A percentile compares a stretch with the other conserved stretches of the same genome.
Evolutionary conservation across 148 eudicot species (phyloP).

Genomic region (Vaccinium darrowii): DNA sequence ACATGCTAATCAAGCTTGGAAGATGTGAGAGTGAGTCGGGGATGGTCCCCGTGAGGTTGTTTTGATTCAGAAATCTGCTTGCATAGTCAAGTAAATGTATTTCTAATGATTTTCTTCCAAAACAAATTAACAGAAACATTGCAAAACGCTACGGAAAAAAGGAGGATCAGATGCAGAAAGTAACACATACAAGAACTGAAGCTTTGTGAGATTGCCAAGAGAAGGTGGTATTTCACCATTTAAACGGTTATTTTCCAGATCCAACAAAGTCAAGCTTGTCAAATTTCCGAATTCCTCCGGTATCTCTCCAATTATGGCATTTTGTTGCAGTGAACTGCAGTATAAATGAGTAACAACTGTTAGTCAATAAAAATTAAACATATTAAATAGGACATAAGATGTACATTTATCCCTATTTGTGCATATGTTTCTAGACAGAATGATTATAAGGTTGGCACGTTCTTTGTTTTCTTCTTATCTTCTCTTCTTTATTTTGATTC

Average conservation of each 20-base stretch:
- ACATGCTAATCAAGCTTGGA: slow-evolving; percentile 65
- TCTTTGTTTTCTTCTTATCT: background rate
- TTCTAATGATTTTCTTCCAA: slow-evolving; percentile 1
- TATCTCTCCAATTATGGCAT: slow-evolving; percentile 70
- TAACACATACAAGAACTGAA: slow-evolving; percentile 71
- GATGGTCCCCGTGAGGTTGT: slow-evolving; percentile 73
- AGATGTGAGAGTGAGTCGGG: slow-evolving; percentile 74
- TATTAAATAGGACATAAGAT: background rate
- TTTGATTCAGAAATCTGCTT: slow-evolving; percentile 69
- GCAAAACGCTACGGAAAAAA: background rate
- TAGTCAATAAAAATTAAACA: background rate
- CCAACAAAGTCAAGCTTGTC: slow-evolving; percentile 41
- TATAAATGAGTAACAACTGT: slow-evolving; percentile 10
- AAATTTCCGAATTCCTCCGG: slow-evolving; percentile 73
- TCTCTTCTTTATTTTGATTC: background rate
- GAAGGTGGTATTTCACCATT: slow-evolving; percentile 84
- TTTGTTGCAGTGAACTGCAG: slow-evolving; percentile 71
- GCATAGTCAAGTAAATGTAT: slow-evolving; percentile 16
- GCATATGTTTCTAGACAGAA: background rate
- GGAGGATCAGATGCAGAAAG: slow-evolving; percentile 20
- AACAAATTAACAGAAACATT: slow-evolving; percentile 6
- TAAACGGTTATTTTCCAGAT: slow-evolving; percentile 70
- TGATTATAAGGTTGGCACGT: background rate
- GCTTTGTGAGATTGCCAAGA: slow-evolving; percentile 70
- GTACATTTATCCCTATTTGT: background rate